Percentiles rank a stretch among this genome's conserved stretches.
These are phyloP conservation scores for Paramecium bursaria DNA, from an alignment of 73 alveolate genomes.

Conservation along the genomic window DNA sequence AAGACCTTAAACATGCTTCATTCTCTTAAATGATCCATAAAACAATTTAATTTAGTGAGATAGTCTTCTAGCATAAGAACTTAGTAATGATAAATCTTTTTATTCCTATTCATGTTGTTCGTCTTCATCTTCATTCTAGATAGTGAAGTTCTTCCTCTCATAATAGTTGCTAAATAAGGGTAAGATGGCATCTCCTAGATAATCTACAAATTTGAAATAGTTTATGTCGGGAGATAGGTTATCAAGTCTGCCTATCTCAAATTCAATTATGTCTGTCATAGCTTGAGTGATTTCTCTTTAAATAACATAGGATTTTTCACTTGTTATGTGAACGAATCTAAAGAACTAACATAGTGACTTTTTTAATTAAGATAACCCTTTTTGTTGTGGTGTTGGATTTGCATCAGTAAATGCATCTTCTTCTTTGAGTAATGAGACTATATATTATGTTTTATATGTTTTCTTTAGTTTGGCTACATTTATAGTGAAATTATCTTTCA, in stretches of 20 bases:
- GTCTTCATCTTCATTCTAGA: conserved; percentile 14
- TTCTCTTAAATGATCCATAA: background rate
- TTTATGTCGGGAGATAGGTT: background rate
- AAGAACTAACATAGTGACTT: conserved; percentile 10
- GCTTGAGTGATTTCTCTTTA: background rate
- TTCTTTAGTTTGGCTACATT: conserved; percentile 63
- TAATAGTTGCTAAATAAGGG: conserved; percentile 6
- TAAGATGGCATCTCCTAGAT: conserved; percentile 17
- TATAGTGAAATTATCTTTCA: conserved; percentile 53
- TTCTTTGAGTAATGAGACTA: conserved; percentile 12
- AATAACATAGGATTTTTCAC: conserved; percentile 17
- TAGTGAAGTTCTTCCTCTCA: background rate
- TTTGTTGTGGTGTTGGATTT: conserved; percentile 9
- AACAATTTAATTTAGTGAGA: background rate
- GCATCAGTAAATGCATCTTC: conserved; percentile 10
- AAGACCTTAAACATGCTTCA: conserved; percentile 11
- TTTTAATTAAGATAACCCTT: conserved; percentile 28
- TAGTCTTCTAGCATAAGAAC: background rate
- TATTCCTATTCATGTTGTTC: conserved; percentile 56
- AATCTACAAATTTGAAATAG: conserved; percentile 2
- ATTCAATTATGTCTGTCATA: background rate
- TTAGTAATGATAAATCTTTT: background rate
- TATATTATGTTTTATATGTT: conserved; percentile 3
- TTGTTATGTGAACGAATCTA: conserved; percentile 33
- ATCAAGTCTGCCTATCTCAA: conserved; percentile 15